These are phyloP conservation scores for Moricandia arvensis DNA, from an alignment of 345 rosid genomes.

Conservation along the genomic window DNA sequence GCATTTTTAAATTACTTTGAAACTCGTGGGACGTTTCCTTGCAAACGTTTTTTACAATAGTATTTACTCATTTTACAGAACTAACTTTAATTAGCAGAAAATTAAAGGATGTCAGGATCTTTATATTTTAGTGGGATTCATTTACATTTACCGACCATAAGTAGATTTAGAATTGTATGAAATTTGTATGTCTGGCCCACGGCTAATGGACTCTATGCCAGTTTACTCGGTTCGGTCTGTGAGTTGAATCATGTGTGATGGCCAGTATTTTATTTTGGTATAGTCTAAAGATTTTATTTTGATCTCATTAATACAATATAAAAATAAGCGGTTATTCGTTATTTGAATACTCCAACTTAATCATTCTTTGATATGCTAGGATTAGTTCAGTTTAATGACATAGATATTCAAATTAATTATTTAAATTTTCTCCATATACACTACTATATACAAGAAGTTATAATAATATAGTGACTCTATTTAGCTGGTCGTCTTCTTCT, in stretches of 20 bases:
- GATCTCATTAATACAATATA: background rate
- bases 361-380: background rate
- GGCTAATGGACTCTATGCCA: background rate
- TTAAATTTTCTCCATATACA: background rate
- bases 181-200: background rate
- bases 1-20: background rate
- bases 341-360: no score
- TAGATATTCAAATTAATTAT: background rate
- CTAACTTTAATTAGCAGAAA: background rate
- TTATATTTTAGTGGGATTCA: background rate
- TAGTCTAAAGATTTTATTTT: no score
- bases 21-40: slow-evolving; percentile 14
- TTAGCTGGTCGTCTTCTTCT: no score
- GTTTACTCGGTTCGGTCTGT: background rate
- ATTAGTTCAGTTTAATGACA: background rate
- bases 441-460: background rate
- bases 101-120: background rate
- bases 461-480: background rate
- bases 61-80: no score
- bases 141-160: background rate
- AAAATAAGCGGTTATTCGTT: no score
- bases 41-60: background rate
- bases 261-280: background rate
- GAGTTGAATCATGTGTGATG: background rate
- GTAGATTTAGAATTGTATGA: background rate